Evolutionary conservation across 192 early-diverging fungal genomes (phyloP), one percentile per base, ranked within the genome.

Genomic region (Coemansia reversa): DNA sequence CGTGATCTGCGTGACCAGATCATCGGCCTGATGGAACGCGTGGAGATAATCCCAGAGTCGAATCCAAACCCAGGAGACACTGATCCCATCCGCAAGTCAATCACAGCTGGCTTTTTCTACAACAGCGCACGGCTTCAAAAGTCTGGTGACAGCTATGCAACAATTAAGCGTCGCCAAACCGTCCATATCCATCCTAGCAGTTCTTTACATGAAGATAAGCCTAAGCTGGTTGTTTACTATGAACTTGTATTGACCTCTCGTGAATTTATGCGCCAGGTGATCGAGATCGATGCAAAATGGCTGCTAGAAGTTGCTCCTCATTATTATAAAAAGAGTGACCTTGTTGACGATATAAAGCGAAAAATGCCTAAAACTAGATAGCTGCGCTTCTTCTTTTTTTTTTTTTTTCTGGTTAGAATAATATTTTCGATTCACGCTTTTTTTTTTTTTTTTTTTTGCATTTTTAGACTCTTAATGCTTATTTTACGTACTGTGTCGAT

Each of bases 101-200:
- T 99, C 51, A 89, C 93, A 5, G 81, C 97, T 4, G 97, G 97
- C 4, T 99, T 94, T 81, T 99, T 99, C 73, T 95, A 94, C 82
- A 92, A 99, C 81, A 88, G 91, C 27, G 93, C 93, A 4, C 77
- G 91, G 42, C 69, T 98, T 20, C 88, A 89, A 35, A 85, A 86
- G 51, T 89, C 90, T n/a, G 94, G 93, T 28, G 95, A 98, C 59
- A 89, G 86, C 22, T 99, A 99, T 60, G 85, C 89, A 22, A 96
- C 93, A 2, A 82, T 92, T 29, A 99, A 98, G 84, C 90, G 91
- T 48, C 87, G 89, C 27, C 90, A 95, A 51, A 94, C 93, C 1
- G 94, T 99, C 9, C 68, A 87, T 70, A 94, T 97, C 32, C 97
- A 99, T 76, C 97, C 97, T 24, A 90, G 88, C 63, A 93, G 91